These are phyloP conservation scores for Metschnikowia cubensis DNA, from an alignment of 805 yeast genomes.

Conservation along the genomic window DNA sequence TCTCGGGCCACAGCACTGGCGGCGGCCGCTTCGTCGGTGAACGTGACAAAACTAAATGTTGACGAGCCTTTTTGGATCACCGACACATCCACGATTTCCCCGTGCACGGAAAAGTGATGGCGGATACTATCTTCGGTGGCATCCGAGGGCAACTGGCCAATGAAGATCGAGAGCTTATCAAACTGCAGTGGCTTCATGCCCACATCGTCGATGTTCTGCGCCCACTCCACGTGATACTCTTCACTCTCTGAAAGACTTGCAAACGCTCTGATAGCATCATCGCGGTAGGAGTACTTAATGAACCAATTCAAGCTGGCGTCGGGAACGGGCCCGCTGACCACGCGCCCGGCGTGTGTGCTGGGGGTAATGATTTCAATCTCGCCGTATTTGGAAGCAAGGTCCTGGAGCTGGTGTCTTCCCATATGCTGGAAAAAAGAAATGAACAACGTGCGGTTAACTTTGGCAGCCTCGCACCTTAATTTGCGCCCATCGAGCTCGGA, in stretches of 20 bases:
- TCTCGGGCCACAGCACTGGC: conserved; percentile 84
- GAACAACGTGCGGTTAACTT: conserved; percentile 82
- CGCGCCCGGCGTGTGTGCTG: conserved; percentile 34
- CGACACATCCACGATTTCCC: conserved; percentile 55
- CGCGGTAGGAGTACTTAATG: conserved; percentile 72
- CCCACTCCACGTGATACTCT: conserved; percentile 74
- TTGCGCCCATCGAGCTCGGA: conserved; percentile 67
- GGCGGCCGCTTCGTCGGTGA: conserved; percentile 62
- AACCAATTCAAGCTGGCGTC: conserved; percentile 52
- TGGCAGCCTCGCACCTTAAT: conserved; percentile 85
- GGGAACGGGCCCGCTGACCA: conserved; percentile 8
- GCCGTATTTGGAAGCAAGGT: conserved; percentile 53
- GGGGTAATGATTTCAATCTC: conserved; percentile 65
- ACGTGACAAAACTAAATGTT: conserved; percentile 73
- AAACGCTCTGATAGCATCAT: conserved; percentile 83
- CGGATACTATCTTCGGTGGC: conserved; percentile 53
- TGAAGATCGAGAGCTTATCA: conserved; percentile 71
- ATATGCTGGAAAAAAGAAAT: conserved; percentile 35
- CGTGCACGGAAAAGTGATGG: conserved; percentile 64
- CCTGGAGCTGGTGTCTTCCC: conserved; percentile 32
- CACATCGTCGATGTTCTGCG: conserved; percentile 63
- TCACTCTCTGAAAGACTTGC: conserved; percentile 58
- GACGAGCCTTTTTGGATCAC: conserved; percentile 47
- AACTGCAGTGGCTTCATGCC: conserved; percentile 25
- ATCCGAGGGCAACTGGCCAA: conserved; percentile 62